Conservation (phyloP, 176 grass and related monocot species). For the Pontederia crassipes region DNA sequence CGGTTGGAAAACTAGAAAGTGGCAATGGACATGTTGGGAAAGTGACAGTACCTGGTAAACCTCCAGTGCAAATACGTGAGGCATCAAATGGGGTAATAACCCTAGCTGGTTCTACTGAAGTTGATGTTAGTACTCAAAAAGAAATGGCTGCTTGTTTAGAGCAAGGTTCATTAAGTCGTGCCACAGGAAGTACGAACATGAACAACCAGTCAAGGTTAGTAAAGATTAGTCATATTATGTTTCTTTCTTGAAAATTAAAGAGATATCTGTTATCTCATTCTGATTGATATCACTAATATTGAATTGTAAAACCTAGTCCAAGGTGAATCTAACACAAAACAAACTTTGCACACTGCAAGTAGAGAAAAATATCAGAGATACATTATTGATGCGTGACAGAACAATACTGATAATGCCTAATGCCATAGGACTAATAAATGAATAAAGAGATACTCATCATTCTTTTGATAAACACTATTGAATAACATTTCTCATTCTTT, state of each 20-base stretch:
- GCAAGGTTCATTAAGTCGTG: conserved; percentile 70
- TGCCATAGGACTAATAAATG: too few species aligned
- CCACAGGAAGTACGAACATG: conserved; percentile 35
- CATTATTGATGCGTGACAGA: too few species aligned
- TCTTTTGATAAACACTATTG: too few species aligned
- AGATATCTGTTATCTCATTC: too few species aligned
- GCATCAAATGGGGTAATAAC: conserved; percentile 94
- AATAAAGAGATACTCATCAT: too few species aligned
- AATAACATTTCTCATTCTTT: too few species aligned
- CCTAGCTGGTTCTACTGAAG: conserved; percentile 76
- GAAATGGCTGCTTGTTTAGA: conserved; percentile 86
- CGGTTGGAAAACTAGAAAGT: conserved; percentile 48
- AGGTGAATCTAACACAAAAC: too few species aligned
- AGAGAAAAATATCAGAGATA: too few species aligned
- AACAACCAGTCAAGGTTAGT: conserved; percentile 95
- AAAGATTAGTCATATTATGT: not conserved
- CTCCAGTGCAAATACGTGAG: conserved; percentile 95
- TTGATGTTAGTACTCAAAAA: conserved; percentile 73
- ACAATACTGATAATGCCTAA: too few species aligned
- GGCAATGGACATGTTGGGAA: conserved; percentile 51
- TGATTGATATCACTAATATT: too few species aligned
- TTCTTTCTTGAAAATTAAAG: not conserved
- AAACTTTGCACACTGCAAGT: too few species aligned
- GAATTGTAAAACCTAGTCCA: too few species aligned
- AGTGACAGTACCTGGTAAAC: conserved; percentile 52